Evolutionary conservation across 176 grass and related monocot genomes (phyloP).

Genomic region (Rhipidocladum racemiflorum): DNA sequence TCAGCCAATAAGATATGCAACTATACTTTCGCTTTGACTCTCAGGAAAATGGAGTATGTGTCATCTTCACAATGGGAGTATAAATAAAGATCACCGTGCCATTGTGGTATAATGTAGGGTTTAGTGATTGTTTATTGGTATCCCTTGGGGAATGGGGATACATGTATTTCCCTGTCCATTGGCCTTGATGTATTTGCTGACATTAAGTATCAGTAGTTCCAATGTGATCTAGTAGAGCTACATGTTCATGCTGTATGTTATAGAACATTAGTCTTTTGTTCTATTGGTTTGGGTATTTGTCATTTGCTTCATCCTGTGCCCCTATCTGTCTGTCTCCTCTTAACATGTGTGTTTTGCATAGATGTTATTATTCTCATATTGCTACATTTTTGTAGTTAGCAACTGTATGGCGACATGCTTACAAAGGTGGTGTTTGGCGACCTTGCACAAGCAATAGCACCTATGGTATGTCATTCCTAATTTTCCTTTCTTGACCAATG

Average conservation of each 20-base stretch:
- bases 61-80: not conserved
- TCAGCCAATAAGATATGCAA: slow-evolving; percentile 6
- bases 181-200: slow-evolving; percentile 2
- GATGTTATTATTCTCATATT: slow-evolving; percentile 24
- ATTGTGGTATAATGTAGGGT: not conserved
- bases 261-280: slow-evolving; percentile 13
- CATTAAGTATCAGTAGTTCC: not conserved
- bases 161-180: not conserved
- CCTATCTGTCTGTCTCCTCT: not conserved
- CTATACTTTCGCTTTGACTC: not conserved
- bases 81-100: not conserved
- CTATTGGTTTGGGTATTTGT: not conserved
- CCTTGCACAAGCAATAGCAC: slow-evolving; percentile 77
- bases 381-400: slow-evolving; percentile 72
- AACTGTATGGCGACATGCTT: slow-evolving; percentile 86
- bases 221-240: not conserved
- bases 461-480: slow-evolving; percentile 49
- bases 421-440: slow-evolving; percentile 74
- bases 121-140: not conserved
- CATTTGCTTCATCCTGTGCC: slow-evolving; percentile 8
- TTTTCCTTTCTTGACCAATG: slow-evolving; percentile 6
- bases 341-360: not conserved
- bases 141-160: not conserved
- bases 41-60: not conserved
- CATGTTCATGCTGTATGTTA: not conserved